A percentile compares a stretch with the other conserved stretches of the same genome.
Evolutionary conservation across 2,329 filamentous ascomycete species (phyloP).

Genomic region (Alternaria triticina): DNA sequence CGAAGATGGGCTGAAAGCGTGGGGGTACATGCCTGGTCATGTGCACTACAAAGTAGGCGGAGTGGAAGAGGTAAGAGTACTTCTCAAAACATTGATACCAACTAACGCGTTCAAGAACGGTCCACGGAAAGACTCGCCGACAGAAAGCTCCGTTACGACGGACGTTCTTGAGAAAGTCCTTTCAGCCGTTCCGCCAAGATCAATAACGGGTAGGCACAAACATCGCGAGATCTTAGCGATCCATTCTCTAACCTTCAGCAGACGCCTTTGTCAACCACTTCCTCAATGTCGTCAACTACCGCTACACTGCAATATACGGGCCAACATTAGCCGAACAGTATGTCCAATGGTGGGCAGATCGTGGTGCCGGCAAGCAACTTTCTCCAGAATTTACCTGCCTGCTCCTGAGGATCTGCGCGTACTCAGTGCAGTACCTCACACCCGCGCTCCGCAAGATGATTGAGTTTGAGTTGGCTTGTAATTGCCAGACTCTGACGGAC

Average conservation of each 20-base stretch:
- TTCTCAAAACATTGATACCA: neutral
- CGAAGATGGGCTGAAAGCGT: slow-evolving; percentile 39
- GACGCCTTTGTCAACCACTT: slow-evolving; percentile 57
- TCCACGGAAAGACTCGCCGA: slow-evolving; percentile 11
- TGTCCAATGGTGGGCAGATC: slow-evolving; percentile 54
- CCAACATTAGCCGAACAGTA: slow-evolving; percentile 55
- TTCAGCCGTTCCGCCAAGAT: slow-evolving; percentile 39
- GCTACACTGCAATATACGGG: slow-evolving; percentile 56
- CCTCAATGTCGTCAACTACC: slow-evolving; percentile 53
- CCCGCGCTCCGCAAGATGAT: slow-evolving; percentile 48
- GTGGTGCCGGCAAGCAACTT: slow-evolving; percentile 42
- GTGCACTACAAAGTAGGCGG: slow-evolving; percentile 38
- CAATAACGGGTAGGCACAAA: slow-evolving; percentile 33
- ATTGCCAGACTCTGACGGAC: slow-evolving; percentile 48
- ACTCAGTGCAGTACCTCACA: slow-evolving; percentile 54
- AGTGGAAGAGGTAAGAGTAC: slow-evolving; percentile 20
- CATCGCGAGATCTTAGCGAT: neutral
- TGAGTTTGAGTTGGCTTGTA: slow-evolving; percentile 54
- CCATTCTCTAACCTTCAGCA: slow-evolving; percentile 24
- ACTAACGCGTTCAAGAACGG: slow-evolving; percentile 1
- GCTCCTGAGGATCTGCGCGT: slow-evolving; percentile 55
- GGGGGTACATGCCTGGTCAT: slow-evolving; percentile 48
- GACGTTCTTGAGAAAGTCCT: slow-evolving; percentile 43
- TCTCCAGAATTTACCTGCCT: slow-evolving; percentile 56
- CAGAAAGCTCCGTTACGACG: slow-evolving; percentile 24